Conservation (phyloP, 768 basidiomycete species). For the Porpolomopsis calyptriformis region DNA sequence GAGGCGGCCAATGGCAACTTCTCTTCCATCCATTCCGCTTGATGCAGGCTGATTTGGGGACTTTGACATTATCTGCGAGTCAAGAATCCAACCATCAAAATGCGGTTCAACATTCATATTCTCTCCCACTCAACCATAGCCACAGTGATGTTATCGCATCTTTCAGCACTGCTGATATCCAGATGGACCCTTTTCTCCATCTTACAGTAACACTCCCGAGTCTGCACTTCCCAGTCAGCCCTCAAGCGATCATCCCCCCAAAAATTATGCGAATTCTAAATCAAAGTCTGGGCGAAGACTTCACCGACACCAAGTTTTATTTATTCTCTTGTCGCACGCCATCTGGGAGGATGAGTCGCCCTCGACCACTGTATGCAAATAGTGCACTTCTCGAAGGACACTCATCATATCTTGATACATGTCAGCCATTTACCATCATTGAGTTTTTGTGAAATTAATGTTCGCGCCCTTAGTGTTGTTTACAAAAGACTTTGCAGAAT, state of each 20-base stretch:
- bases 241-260: neutral
- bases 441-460: neutral
- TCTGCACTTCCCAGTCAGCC: neutral
- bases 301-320: neutral
- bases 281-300: neutral
- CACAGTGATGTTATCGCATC: neutral
- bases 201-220: neutral
- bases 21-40: neutral
- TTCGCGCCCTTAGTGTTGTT: neutral
- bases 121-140: neutral
- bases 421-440: neutral
- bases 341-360: neutral
- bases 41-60: neutral
- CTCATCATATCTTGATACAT: neutral
- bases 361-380: neutral
- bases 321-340: neutral
- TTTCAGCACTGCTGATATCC: neutral
- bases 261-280: neutral
- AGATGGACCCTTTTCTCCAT: neutral
- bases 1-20: neutral
- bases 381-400: neutral
- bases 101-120: neutral
- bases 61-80: neutral
- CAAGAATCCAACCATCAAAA: neutral
- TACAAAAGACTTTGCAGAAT: neutral